Base-by-base conservation (phyloP, 495 filamentous ascomycete genomes). In the Aspergillus ellipticus region DNA sequence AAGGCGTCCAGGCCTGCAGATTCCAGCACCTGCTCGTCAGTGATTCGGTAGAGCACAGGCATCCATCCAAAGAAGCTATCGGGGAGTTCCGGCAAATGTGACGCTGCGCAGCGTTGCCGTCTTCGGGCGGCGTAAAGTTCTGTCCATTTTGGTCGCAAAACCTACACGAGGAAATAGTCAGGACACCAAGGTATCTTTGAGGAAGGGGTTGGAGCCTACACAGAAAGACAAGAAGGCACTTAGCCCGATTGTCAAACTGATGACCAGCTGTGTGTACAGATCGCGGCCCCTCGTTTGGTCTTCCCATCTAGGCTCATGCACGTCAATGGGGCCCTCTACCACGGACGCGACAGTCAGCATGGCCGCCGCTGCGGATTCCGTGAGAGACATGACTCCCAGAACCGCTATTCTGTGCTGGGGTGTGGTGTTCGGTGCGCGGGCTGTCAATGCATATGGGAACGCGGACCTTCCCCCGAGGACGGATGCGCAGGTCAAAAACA, bases 1-100 rank as follows among this genome's bases (percentile, higher is more conserved):
- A 87, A 99, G 50, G 94, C 95, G 75, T 99, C 95, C 43, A 99
- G 77, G 0, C 95, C 95, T 11, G 92, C 92, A 26, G 93, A 94
- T 35, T 87, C 84, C 43, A 99, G 77, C 19, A 97, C 84, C 69
- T 97, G 85, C 64, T 96, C 82, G 42, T 97, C 92, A 11, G 88
- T 90, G 49, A 99, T 89, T 49, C 74, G 78, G 77, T 93, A 94
- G n/a, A 99, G 75, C 9, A 85, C 83, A 2, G 90, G 86, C 29
- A 97, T 94, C 95, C 95, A 99, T 64, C 92, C 94, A 58, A 97
- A 89, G 63, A 96, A 85, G 31, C 80, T 86, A 63, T 91, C 83
- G 43, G 95, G 92, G 6, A 99, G 84, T 42, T 87, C 83, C 4
- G 95, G 95, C 26, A 97, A 75, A 11, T 76, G 73, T n/a, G 84